A percentile compares a stretch with the other conserved stretches of the same genome.
Evolutionary conservation across 108 stramenopile species (phyloP).

Genomic region (Licmophora abbreviata): DNA sequence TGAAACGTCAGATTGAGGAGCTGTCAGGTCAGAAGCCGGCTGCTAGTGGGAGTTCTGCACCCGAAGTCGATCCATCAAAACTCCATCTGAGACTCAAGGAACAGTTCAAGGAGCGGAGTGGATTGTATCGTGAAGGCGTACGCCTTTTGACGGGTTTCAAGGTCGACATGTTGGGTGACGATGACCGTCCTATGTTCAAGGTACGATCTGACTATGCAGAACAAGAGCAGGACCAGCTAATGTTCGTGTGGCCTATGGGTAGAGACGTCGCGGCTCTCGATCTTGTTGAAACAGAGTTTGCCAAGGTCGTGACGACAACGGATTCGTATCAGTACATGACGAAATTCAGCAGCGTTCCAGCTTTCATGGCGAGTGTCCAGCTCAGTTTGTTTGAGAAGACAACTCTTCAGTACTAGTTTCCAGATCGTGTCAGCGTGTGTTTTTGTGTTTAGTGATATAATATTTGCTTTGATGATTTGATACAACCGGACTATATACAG

Average conservation of each 20-base stretch:
- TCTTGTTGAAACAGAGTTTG: slow-evolving; percentile 80
- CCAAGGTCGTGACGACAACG: slow-evolving; percentile 52
- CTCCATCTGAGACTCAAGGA: slow-evolving; percentile 86
- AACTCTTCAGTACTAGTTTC: too few relatives aligned
- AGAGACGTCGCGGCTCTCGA: slow-evolving; percentile 39
- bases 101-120: slow-evolving; percentile 86
- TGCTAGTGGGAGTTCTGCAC: slow-evolving; percentile 3
- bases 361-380: slow-evolving; percentile 87
- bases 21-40: slow-evolving; percentile 5
- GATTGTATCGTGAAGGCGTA: slow-evolving; percentile 86
- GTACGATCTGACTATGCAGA: slow-evolving; percentile 93
- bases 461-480: too few relatives aligned
- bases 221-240: slow-evolving; percentile 78
- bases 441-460: too few relatives aligned
- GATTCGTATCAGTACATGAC: slow-evolving; percentile 72
- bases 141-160: slow-evolving; percentile 90
- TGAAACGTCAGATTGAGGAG: slow-evolving; percentile 46
- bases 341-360: slow-evolving; percentile 82
- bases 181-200: slow-evolving; percentile 59
- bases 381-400: slow-evolving; percentile 87
- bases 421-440: too few relatives aligned
- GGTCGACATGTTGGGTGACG: slow-evolving; percentile 80
- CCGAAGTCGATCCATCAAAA: slow-evolving; percentile 72
- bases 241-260: slow-evolving; percentile 78
- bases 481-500: too few relatives aligned